A percentile compares a stretch with the other conserved stretches of the same genome.
phyloP scores from a whole-genome alignment of 495 filamentous ascomycete species.

The Alectoria sarmentosa region DNA sequence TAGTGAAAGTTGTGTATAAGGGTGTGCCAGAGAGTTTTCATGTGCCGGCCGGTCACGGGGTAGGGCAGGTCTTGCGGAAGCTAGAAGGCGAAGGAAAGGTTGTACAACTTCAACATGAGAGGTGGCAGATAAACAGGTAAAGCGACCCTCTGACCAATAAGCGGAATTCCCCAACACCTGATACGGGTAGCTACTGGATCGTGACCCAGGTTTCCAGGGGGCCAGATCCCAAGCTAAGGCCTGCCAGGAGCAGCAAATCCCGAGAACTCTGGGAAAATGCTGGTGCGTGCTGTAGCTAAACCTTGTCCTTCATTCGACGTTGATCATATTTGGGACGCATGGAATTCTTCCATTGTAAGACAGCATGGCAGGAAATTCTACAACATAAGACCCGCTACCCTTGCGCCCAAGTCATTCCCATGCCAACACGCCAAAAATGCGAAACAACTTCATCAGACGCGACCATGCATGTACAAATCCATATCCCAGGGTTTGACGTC shows the following conservation, averaged over 20 bases:
- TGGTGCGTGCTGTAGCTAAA: background rate
- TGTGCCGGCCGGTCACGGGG: slow-evolving; percentile 60
- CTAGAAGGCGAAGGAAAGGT: slow-evolving; percentile 60
- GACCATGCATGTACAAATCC: background rate
- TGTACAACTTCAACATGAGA: slow-evolving; percentile 43
- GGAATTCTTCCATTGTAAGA: background rate
- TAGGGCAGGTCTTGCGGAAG: slow-evolving; percentile 63
- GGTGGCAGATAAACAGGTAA: slow-evolving; percentile 41
- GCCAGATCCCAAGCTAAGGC: background rate
- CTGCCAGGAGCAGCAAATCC: background rate
- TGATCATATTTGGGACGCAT: background rate
- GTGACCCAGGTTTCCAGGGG: background rate
- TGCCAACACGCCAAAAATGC: slow-evolving; percentile 5
- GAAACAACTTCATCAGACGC: background rate
- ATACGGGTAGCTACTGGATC: background rate
- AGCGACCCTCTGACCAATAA: slow-evolving; percentile 9
- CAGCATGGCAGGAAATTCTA: background rate
- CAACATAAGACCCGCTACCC: background rate
- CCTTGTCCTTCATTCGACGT: background rate
- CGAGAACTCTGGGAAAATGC: background rate
- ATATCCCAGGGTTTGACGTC: background rate
- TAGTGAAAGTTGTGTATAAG: slow-evolving; percentile 80
- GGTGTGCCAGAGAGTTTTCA: slow-evolving; percentile 71
- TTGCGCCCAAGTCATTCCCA: background rate
- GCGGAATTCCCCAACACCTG: background rate